Conservation (phyloP, 805 yeast species). For the Metschnikowia kofuensis region DNA sequence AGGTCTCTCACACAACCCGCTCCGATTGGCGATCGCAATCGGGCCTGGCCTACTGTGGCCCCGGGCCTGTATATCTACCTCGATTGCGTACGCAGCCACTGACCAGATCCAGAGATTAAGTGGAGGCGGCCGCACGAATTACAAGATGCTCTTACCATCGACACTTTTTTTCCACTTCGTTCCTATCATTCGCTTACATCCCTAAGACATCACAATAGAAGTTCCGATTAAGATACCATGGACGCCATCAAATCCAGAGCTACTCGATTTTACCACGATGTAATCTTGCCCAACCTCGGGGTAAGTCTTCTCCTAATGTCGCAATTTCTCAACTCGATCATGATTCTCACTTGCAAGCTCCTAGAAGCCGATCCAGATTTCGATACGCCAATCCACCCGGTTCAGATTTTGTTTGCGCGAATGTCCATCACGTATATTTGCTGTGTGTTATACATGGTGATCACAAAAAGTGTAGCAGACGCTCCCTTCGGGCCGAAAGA, state of each 20-base stretch:
- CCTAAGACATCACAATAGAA: neutral
- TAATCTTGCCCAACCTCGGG: conserved; percentile 38
- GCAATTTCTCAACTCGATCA: conserved; percentile 71
- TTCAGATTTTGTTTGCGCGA: conserved; percentile 73
- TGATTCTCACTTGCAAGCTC: conserved; percentile 75
- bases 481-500: conserved; percentile 70
- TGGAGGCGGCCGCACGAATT: neutral
- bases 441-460: conserved; percentile 54
- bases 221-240: neutral
- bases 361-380: conserved; percentile 63
- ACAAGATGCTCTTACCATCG: neutral
- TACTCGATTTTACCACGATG: conserved; percentile 2
- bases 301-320: conserved; percentile 54
- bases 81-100: neutral
- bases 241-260: neutral
- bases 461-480: conserved; percentile 47
- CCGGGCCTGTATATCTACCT: neutral
- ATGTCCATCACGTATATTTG: conserved; percentile 69
- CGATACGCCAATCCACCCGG: conserved; percentile 63
- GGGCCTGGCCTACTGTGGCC: neutral
- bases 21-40: too few species aligned
- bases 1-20: too few species aligned
- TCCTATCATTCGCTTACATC: neutral
- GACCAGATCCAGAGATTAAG: neutral
- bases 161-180: neutral